These are phyloP conservation scores for Fusarium cyanostomum DNA, from an alignment of 2,329 filamentous ascomycete species.

Conservation along the genomic window DNA sequence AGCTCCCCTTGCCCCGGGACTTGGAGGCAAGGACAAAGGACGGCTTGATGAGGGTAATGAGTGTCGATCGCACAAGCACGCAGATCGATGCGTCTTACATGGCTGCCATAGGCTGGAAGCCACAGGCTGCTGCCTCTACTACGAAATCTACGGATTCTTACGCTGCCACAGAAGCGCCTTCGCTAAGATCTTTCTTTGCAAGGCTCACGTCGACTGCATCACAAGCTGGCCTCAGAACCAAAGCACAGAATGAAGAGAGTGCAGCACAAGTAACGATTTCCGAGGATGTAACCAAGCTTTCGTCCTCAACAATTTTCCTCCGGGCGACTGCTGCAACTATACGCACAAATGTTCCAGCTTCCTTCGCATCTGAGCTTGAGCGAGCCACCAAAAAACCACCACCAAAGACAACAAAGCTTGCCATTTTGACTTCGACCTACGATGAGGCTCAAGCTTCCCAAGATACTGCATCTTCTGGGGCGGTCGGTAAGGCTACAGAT, in stretches of 20 bases:
- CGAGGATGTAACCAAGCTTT: constrained; percentile 76
- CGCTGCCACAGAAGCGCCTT: constrained; percentile 62
- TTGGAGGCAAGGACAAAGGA: constrained; percentile 86
- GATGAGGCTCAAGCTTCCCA: constrained; percentile 78
- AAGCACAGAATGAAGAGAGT: constrained; percentile 70
- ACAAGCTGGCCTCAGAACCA: constrained; percentile 61
- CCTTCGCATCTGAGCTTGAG: constrained; percentile 86
- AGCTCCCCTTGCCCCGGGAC: constrained; percentile 78
- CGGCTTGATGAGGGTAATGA: constrained; percentile 84
- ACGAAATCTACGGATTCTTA: constrained; percentile 60
- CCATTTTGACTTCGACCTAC: constrained; percentile 90
- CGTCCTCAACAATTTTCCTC: constrained; percentile 85
- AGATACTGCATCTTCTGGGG: constrained; percentile 54
- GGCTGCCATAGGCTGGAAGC: constrained; percentile 87
- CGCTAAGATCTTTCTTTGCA: constrained; percentile 82
- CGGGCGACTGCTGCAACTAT: constrained; percentile 87
- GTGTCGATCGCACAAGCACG: constrained; percentile 85
- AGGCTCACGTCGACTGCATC: constrained; percentile 70
- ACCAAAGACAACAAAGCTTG: constrained; percentile 84
- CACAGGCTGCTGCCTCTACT: constrained; percentile 54
- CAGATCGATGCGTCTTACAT: constrained; percentile 94
- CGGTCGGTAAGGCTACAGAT: constrained; percentile 70
- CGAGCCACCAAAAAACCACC: constrained; percentile 97
- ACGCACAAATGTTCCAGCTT: constrained; percentile 75
- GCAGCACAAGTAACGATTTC: constrained; percentile 68